Percentiles rank a stretch among this genome's conserved stretches.
phyloP scores from a whole-genome alignment of 345 rosid genomes.

The Salix brachista region DNA sequence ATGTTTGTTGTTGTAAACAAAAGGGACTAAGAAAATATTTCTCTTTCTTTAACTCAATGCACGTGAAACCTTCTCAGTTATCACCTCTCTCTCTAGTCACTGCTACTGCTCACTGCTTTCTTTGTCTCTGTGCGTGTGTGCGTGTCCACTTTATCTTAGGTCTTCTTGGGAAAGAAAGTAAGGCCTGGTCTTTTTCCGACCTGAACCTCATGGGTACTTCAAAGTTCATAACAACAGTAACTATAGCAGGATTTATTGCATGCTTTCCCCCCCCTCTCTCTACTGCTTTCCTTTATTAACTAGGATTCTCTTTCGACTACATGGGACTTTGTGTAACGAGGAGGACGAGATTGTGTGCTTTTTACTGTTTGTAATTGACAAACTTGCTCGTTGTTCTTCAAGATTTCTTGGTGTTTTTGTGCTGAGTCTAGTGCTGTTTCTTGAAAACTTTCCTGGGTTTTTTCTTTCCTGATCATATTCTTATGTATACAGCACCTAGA shows the following conservation, averaged over 20 bases:
- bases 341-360: neutral
- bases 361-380: neutral
- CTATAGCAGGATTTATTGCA: neutral
- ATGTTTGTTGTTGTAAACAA: neutral
- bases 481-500: neutral
- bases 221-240: neutral
- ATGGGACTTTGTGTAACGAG: neutral
- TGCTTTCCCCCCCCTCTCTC: conserved; percentile 8
- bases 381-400: neutral
- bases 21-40: neutral
- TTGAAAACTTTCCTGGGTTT: neutral
- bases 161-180: conserved; percentile 48
- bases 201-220: conserved; percentile 4
- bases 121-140: conserved; percentile 4
- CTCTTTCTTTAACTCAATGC: neutral
- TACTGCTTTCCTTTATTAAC: neutral
- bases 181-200: conserved; percentile 34
- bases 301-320: neutral
- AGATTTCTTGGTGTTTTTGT: neutral
- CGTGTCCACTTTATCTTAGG: conserved; percentile 7
- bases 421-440: neutral
- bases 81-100: neutral
- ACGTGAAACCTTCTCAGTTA: neutral
- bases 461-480: neutral
- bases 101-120: neutral